Percentiles rank a stretch among this genome's conserved stretches.
phyloP scores from a whole-genome alignment of 805 yeast genomes.

The Yueomyces sp. region DNA sequence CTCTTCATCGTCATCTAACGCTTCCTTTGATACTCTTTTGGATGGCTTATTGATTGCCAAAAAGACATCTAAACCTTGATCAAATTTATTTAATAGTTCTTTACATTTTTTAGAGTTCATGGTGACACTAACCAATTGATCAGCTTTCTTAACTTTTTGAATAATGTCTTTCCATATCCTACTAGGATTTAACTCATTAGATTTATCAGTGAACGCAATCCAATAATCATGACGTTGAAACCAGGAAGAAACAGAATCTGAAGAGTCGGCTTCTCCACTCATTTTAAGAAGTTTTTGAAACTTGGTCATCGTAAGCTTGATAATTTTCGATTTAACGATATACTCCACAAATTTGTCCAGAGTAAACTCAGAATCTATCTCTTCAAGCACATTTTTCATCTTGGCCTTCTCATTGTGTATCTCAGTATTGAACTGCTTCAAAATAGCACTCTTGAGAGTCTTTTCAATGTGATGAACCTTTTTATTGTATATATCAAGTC shows the following conservation, averaged over 20 bases:
- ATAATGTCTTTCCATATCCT: constrained; percentile 28
- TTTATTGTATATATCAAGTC: constrained; percentile 14
- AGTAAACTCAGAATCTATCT: constrained; percentile 3
- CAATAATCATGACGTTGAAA: constrained; percentile 14
- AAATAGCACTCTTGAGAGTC: constrained; percentile 6
- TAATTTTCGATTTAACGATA: constrained; percentile 15
- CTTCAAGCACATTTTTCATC: constrained; percentile 3
- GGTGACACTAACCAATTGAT: constrained; percentile 27
- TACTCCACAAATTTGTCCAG: constrained; percentile 11
- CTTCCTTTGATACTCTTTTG: constrained; percentile 4
- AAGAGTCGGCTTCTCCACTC: not conserved
- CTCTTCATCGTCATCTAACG: constrained; percentile 6
- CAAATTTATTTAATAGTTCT: constrained; percentile 30
- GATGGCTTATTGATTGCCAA: constrained; percentile 21
- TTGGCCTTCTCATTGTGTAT: constrained; percentile 3
- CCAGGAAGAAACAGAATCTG: constrained; percentile 8
- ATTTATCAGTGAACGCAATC: constrained; percentile 19
- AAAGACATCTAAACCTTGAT: constrained; percentile 26
- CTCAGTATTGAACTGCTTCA: constrained; percentile 5
- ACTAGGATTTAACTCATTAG: constrained; percentile 31
- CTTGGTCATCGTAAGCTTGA: constrained; percentile 13
- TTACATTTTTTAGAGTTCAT: constrained; percentile 35
- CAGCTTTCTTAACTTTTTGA: constrained; percentile 12
- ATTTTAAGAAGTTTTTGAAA: constrained; percentile 8
- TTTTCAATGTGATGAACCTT: constrained; percentile 18